Evolutionary conservation across 1,284 basidiomycete species (phyloP).

Genomic region (Mycena citricolor): DNA sequence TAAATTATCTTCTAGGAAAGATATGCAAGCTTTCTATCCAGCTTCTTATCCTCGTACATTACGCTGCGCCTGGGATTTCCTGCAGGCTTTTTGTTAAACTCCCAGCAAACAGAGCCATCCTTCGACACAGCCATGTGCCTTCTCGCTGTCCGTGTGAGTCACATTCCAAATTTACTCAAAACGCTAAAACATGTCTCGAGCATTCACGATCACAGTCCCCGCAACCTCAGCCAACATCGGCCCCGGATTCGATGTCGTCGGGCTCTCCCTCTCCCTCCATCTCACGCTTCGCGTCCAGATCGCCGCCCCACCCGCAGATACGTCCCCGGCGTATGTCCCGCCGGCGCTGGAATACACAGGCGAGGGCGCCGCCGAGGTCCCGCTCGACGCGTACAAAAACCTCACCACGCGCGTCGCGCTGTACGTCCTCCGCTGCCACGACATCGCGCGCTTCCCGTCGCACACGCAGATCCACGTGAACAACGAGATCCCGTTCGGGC

Average conservation of each 20-base stretch:
- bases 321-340: conserved; percentile 35
- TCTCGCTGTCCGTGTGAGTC: no score
- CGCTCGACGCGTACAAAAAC: conserved; percentile 95
- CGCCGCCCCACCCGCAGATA: conserved; percentile 29
- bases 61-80: no score
- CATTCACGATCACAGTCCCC: conserved; percentile 79
- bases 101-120: background rate
- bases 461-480: conserved; percentile 73
- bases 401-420: conserved; percentile 97
- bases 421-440: conserved; percentile 91
- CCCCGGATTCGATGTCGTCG: conserved; percentile 98
- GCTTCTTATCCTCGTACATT: no score
- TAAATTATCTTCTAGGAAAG: no score
- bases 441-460: conserved; percentile 73
- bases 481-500: conserved; percentile 97
- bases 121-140: no score
- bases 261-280: conserved; percentile 90
- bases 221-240: conserved; percentile 99
- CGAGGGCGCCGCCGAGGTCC: conserved; percentile 88
- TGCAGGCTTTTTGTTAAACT: no score
- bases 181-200: conserved; percentile 24
- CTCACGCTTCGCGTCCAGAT: conserved; percentile 76
- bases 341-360: conserved; percentile 83
- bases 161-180: no score
- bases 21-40: no score